Conservation (phyloP, 1,284 basidiomycete genomes). For the Vanrija humicola region DNA sequence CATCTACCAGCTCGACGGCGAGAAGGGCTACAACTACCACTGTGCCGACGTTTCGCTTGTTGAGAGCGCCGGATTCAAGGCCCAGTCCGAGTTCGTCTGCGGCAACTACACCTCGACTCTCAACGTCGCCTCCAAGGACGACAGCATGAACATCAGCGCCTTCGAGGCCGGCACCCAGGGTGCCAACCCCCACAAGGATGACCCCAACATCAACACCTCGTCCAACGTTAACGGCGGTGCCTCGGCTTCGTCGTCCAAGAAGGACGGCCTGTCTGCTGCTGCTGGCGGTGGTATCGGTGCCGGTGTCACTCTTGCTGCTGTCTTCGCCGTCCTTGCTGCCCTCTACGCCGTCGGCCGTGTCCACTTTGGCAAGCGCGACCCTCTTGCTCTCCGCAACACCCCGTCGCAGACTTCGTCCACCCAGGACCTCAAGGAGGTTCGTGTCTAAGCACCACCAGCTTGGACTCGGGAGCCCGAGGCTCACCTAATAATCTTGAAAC, state of each 20-base stretch:
- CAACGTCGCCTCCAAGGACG: neutral
- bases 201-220: too few species aligned
- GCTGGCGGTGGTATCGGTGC: slow-evolving; percentile 14
- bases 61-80: slow-evolving; percentile 2
- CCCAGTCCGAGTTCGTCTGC: slow-evolving; percentile 13
- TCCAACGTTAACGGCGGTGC: neutral
- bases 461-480: too few species aligned
- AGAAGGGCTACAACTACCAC: slow-evolving; percentile 19
- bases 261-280: neutral
- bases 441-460: too few species aligned
- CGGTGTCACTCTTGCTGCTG: slow-evolving; percentile 6
- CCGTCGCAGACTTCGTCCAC: too few species aligned
- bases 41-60: slow-evolving; percentile 35
- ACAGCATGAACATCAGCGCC: slow-evolving; percentile 4
- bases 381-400: too few species aligned
- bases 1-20: slow-evolving; percentile 25
- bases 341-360: slow-evolving; percentile 9
- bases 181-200: neutral
- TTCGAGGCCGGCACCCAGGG: neutral
- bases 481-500: too few species aligned
- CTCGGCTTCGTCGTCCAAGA: neutral
- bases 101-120: slow-evolving; percentile 1
- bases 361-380: slow-evolving; percentile 2
- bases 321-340: slow-evolving; percentile 4
- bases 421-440: too few species aligned